phyloP scores from a whole-genome alignment of 257 asterid species.

The Solanum infundibuliforme region DNA sequence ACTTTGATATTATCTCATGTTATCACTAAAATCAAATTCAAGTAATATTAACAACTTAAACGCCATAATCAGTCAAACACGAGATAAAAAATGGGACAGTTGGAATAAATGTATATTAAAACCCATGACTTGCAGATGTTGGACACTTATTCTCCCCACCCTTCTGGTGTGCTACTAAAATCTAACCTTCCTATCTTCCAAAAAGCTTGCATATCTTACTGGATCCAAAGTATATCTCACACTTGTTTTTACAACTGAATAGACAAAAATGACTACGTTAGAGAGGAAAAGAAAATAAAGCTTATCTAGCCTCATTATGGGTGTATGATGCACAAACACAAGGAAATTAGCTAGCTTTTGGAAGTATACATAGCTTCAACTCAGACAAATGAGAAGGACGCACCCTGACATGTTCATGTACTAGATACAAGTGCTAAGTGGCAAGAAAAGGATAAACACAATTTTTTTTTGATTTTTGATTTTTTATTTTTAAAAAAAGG shows the following conservation, averaged over 20 bases:
- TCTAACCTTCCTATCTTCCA: not conserved
- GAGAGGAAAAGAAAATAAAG: not conserved
- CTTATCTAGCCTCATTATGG: not conserved
- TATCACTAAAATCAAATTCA: not conserved
- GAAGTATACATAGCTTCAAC: not conserved
- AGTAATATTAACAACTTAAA: not conserved
- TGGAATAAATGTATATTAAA: not conserved
- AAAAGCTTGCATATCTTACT: not conserved
- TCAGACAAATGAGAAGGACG: not conserved
- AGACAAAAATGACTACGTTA: not conserved
- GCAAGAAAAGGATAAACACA: not conserved
- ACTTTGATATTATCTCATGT: not conserved
- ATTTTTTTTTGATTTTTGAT: not conserved
- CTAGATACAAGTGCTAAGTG: not conserved
- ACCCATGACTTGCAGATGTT: not conserved
- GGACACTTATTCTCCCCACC: not conserved
- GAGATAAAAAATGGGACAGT: not conserved
- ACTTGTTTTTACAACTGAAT: not conserved
- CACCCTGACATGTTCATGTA: not conserved
- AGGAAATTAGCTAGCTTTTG: not conserved
- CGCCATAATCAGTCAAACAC: not conserved
- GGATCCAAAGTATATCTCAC: not conserved
- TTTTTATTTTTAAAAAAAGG: too few relatives aligned
- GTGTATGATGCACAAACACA: not conserved
- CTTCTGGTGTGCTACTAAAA: not conserved